Conservation (phyloP, 805 yeast genomes). For the Kodamaea jinghongensis region DNA sequence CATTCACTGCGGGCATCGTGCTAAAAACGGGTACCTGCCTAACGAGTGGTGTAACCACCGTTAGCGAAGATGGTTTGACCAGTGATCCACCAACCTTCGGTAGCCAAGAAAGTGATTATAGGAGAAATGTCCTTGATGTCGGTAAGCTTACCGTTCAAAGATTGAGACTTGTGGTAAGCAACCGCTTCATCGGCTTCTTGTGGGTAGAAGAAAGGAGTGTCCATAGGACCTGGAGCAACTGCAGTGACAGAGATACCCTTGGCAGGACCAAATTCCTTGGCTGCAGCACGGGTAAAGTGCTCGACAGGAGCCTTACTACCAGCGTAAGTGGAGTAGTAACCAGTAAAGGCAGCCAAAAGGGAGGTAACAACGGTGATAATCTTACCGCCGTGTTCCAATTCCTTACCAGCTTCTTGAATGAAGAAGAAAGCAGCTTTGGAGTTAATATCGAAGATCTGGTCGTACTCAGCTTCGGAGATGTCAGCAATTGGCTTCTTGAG, state of each 20-base stretch:
- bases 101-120: constrained; percentile 54
- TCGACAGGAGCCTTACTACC: constrained; percentile 59
- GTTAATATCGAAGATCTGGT: constrained; percentile 51
- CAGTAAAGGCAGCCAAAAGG: constrained; percentile 62
- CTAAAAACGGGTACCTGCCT: too few relatives aligned
- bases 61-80: constrained; percentile 66
- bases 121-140: constrained; percentile 62
- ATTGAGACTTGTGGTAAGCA: constrained; percentile 53
- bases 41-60: constrained; percentile 67
- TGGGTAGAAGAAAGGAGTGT: constrained; percentile 61
- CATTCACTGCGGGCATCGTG: too few relatives aligned
- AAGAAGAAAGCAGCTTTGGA: constrained; percentile 62
- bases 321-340: constrained; percentile 50
- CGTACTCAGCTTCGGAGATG: constrained; percentile 54
- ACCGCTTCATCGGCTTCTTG: constrained; percentile 55
- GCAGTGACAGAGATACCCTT: constrained; percentile 50
- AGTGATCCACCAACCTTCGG: constrained; percentile 68
- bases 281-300: constrained; percentile 49
- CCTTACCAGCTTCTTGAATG: constrained; percentile 52
- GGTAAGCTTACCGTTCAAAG: constrained; percentile 50
- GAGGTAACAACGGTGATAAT: constrained; percentile 62
- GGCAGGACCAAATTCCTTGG: constrained; percentile 45
- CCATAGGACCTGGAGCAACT: constrained; percentile 69
- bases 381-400: constrained; percentile 50
- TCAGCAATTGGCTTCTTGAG: constrained; percentile 58